phyloP scores from a whole-genome alignment of 1,284 basidiomycete species.

The Golubevia sp. region DNA sequence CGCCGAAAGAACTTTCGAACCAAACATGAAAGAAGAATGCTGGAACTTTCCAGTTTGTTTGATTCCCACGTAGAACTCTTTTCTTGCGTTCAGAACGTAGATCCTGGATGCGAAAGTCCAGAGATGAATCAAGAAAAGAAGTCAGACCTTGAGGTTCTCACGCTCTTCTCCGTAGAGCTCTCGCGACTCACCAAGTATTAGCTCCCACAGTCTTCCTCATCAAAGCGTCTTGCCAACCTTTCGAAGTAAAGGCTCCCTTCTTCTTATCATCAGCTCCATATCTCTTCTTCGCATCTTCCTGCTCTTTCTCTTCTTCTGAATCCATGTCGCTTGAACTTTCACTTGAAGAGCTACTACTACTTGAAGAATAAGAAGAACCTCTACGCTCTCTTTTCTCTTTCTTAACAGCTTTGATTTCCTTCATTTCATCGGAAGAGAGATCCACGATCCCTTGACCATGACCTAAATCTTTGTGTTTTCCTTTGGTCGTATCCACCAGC shows the following conservation, averaged over 20 bases:
- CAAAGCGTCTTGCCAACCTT: constrained; percentile 31
- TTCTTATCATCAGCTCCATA: constrained; percentile 29
- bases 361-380: constrained; percentile 8
- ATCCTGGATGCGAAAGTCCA: constrained; percentile 14
- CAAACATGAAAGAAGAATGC: constrained; percentile 45
- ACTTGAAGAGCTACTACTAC: constrained; percentile 12
- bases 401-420: constrained; percentile 15
- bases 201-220: constrained; percentile 28
- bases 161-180: too few relatives aligned
- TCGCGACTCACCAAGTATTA: constrained; percentile 1
- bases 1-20: constrained; percentile 38
- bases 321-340: constrained; percentile 13
- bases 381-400: constrained; percentile 2
- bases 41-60: constrained; percentile 51
- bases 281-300: constrained; percentile 12
- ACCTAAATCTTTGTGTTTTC: constrained; percentile 46
- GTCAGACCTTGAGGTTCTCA: too few relatives aligned
- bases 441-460: constrained; percentile 55
- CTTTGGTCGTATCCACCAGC: constrained; percentile 63
- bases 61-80: constrained; percentile 43
- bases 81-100: constrained; percentile 45
- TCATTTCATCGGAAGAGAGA: constrained; percentile 36
- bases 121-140: too few relatives aligned
- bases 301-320: constrained; percentile 14
- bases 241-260: constrained; percentile 11